These are phyloP conservation scores for Geosmithia flava DNA, from an alignment of 2,329 filamentous ascomycete genomes.

Conservation along the genomic window DNA sequence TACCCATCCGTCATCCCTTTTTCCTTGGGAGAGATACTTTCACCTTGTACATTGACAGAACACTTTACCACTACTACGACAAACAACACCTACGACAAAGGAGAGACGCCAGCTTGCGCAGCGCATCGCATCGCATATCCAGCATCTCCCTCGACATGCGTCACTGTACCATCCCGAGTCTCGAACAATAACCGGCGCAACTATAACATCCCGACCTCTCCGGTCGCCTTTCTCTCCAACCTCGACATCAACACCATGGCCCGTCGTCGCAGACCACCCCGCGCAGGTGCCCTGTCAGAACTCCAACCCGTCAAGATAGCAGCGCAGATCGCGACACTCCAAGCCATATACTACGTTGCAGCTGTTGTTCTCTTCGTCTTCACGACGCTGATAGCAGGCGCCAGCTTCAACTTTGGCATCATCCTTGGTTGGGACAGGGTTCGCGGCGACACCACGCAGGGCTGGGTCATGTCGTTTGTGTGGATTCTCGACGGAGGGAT, in stretches of 20 bases:
- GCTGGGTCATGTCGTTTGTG: constrained; percentile 46
- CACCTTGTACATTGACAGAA: no score
- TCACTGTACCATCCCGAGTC: no score
- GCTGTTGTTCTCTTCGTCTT: constrained; percentile 43
- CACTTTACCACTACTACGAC: no score
- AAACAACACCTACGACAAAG: no score
- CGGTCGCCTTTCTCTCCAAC: no score
- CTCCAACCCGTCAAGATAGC: constrained; percentile 49
- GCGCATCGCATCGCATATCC: no score
- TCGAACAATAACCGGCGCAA: no score
- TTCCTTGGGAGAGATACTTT: no score
- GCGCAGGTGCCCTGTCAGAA: constrained; percentile 46
- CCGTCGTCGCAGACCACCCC: constrained; percentile 43
- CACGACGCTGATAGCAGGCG: constrained; percentile 44
- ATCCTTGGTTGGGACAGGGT: constrained; percentile 47
- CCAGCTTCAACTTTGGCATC: constrained; percentile 37
- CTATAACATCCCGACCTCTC: no score
- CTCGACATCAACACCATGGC: constrained; percentile 25
- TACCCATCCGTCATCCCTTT: no score
- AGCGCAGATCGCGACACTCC: constrained; percentile 43
- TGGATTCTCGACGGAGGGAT: constrained; percentile 44
- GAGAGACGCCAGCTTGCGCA: no score
- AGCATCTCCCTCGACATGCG: no score
- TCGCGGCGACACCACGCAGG: constrained; percentile 48
- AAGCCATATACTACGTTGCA: constrained; percentile 40